Evolutionary conservation across 2,329 filamentous ascomycete species (phyloP).

Genomic region (Diaporthe velutina): DNA sequence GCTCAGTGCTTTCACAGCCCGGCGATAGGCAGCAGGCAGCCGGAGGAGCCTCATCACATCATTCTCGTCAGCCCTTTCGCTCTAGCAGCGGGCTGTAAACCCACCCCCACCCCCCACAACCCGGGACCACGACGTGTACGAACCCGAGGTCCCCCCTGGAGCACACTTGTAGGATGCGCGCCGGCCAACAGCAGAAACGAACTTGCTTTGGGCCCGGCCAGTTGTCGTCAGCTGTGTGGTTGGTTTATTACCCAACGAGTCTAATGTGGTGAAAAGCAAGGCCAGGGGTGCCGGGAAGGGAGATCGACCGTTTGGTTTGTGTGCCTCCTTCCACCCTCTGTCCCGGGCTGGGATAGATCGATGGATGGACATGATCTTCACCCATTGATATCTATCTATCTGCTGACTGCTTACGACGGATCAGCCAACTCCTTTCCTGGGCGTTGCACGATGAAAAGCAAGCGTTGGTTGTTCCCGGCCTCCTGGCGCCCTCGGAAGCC

Average conservation of each 20-base stretch:
- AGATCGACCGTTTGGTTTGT: slow-evolving; percentile 4
- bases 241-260: no score
- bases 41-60: slow-evolving; percentile 17
- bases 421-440: background rate
- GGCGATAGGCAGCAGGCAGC: slow-evolving; percentile 8
- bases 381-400: background rate
- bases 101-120: slow-evolving; percentile 23
- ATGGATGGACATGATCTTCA: background rate
- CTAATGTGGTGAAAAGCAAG: no score
- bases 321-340: background rate
- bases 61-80: background rate
- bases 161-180: background rate
- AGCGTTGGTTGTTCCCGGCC: background rate
- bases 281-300: background rate
- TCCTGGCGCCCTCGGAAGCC: background rate
- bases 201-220: background rate
- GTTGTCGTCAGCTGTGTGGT: slow-evolving; percentile 23
- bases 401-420: background rate
- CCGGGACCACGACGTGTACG: background rate
- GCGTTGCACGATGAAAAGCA: background rate
- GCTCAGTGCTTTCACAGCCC: background rate
- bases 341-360: background rate
- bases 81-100: background rate
- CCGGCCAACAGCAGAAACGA: background rate
- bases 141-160: background rate